phyloP scores from a whole-genome alignment of 2,329 filamentous ascomycete genomes.

The Cladosporium velox region DNA sequence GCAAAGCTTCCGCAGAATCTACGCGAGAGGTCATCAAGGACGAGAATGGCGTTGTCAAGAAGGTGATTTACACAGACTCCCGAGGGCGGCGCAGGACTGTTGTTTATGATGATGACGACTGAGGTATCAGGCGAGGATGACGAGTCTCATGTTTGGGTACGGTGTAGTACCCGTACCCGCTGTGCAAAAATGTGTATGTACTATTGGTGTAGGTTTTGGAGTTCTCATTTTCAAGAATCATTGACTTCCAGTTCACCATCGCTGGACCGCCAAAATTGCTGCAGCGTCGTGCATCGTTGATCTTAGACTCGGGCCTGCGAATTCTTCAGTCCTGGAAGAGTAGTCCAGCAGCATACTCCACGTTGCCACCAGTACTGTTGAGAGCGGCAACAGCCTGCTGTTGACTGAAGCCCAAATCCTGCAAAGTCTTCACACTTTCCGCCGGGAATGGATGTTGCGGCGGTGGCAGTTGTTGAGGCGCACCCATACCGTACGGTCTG shows the following conservation, averaged over 20 bases:
- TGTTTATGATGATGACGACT: constrained; percentile 15
- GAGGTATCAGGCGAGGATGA: not conserved
- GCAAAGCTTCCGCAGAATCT: not conserved
- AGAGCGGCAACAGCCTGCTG: constrained; percentile 51
- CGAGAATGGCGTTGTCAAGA: constrained; percentile 2
- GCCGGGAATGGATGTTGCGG: constrained; percentile 44
- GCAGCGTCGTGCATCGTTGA: not conserved
- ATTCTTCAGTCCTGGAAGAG: constrained; percentile 44
- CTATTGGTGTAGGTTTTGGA: not conserved
- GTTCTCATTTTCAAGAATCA: too few relatives aligned
- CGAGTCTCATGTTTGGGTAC: not conserved
- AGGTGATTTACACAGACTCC: constrained; percentile 13
- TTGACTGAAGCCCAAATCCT: constrained; percentile 49
- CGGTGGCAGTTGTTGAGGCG: constrained; percentile 30
- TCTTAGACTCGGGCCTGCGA: not conserved
- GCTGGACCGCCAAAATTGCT: not conserved
- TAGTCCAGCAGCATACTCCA: constrained; percentile 51
- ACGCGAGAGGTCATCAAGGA: not conserved
- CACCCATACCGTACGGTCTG: constrained; percentile 32
- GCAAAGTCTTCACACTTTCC: constrained; percentile 45
- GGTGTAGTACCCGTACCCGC: not conserved
- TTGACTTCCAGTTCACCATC: not conserved
- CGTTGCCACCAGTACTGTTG: constrained; percentile 52
- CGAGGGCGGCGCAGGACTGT: constrained; percentile 14
- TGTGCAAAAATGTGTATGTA: not conserved